These are phyloP conservation scores for Saccharomycopsis sp. DNA, from an alignment of 805 yeast genomes.

Conservation along the genomic window DNA sequence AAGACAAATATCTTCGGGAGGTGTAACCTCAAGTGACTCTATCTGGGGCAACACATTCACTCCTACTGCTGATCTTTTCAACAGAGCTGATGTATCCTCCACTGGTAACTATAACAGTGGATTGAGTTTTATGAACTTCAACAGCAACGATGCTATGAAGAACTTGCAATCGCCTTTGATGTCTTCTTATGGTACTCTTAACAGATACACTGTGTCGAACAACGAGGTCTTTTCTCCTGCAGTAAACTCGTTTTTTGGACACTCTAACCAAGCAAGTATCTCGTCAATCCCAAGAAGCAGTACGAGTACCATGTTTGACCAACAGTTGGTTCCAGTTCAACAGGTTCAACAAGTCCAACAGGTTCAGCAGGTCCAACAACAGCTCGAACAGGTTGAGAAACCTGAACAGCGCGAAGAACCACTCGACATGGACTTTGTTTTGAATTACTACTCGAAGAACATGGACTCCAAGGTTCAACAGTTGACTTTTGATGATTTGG, in stretches of 20 bases:
- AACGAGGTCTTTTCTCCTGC: conserved; percentile 13
- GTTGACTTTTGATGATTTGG: conserved; percentile 12
- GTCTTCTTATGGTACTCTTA: neutral
- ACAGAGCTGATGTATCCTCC: conserved; percentile 7
- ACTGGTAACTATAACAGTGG: conserved; percentile 7
- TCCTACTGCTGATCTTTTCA: conserved; percentile 17
- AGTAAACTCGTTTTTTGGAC: conserved; percentile 4
- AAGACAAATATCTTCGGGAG: conserved; percentile 7
- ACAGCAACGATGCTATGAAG: neutral
- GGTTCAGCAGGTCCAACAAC: conserved; percentile 4
- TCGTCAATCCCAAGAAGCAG: conserved; percentile 2
- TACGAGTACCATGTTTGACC: neutral
- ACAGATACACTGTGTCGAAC: conserved; percentile 6
- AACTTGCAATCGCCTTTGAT: conserved; percentile 16
- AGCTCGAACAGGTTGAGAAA: neutral
- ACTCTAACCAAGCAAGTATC: neutral
- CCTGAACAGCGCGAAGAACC: conserved; percentile 16
- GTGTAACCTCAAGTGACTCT: conserved; percentile 1
- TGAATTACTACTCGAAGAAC: conserved; percentile 11
- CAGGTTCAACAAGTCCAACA: too few relatives aligned
- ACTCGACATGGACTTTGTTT: conserved; percentile 4
- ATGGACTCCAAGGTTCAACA: conserved; percentile 14
- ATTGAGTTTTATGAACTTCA: conserved; percentile 10
- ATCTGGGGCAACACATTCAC: conserved; percentile 19
- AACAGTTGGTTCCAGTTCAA: conserved; percentile 4